Evolutionary conservation across 2,329 filamentous ascomycete species (phyloP), one percentile per base, ranked within the genome.

Genomic region (Pleurostoma richardsiae): DNA sequence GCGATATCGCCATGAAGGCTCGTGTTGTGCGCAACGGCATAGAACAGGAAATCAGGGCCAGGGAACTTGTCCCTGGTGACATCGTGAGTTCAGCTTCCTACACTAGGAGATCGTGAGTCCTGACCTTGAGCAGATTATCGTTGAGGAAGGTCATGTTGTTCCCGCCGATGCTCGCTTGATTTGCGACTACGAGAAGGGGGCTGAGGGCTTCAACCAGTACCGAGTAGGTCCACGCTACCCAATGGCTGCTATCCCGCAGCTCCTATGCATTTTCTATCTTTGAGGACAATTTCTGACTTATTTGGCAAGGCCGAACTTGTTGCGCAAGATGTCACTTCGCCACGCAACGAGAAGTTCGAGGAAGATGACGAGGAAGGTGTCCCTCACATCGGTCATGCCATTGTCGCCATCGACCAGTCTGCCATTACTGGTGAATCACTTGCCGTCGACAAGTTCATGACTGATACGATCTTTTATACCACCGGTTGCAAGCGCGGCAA

Each of bases 401-500:
- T 89, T 56, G 72, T 88, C 60, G 85, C 86, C 54, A 80, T 82
- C 58, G 86, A 90, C 73, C 85, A 89, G 72, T 88, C 85, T 62
- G 85, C 86, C 68, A 89, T 90, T 68, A 89, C 86, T 57, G 86
- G 86, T 71, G 86, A 89, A 68, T 90, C 86, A 51, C 81, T 89
- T 55, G 86, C 86, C 55, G 86, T 89, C 53, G 83, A 86, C 69
- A 86, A 86, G 71, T 87, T 86, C 72, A 86, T 90, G 80, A 83
- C 84, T 52, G 86, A 89, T 60, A 72, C 77, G 51, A 76, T 85
- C 62, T 89, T 87, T 76, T 89, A 89, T 74, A 89, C 86, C 52
- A 89, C 86, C 53, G 86, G 86, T 59, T 89, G 86, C 76, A 90
- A 89, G 79, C 85, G 86, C 64, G 85, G 86, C 60, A 88, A 88